phyloP scores from a whole-genome alignment of 2,329 filamentous ascomycete species.

The Trichoderma guizhouense region DNA sequence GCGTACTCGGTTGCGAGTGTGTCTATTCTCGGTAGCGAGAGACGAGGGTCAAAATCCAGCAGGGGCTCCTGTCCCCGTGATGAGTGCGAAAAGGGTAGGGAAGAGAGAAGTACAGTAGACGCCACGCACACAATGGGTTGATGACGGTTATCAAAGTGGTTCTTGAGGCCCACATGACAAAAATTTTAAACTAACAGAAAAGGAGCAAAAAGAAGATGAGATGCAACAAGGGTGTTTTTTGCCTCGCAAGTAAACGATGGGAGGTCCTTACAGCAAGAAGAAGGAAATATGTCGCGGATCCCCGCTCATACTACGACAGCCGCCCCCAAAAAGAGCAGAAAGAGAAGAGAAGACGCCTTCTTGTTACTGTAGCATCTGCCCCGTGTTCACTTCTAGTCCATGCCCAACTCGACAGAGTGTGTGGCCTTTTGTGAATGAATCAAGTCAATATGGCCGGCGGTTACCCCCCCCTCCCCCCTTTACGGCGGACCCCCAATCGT shows the following conservation, averaged over 20 bases:
- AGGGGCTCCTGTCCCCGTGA: not conserved
- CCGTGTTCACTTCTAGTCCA: not conserved
- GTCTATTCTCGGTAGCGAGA: not conserved
- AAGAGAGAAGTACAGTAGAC: not conserved
- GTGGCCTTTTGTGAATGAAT: not conserved
- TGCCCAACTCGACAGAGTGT: not conserved
- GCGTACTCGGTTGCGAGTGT: not conserved
- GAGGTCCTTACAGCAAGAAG: not conserved
- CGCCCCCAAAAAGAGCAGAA: not conserved
- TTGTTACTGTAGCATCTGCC: slow-evolving; percentile 11
- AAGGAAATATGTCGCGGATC: not conserved
- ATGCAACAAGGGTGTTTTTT: not conserved
- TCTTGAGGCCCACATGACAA: not conserved
- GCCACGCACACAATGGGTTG: not conserved
- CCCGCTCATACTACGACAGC: slow-evolving; percentile 8
- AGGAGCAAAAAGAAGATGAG: not conserved
- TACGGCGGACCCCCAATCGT: not conserved
- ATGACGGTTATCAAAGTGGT: not conserved
- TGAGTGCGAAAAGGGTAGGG: not conserved
- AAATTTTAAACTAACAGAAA: not conserved
- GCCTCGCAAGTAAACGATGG: not conserved
- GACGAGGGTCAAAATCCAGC: not conserved
- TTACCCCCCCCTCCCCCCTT: not conserved
- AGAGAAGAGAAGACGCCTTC: not conserved
- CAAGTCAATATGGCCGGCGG: not conserved